Percentiles rank a stretch among this genome's conserved stretches.
Conservation (phyloP, 1,284 basidiomycete genomes). For the Papiliotrema laurentii region DNA sequence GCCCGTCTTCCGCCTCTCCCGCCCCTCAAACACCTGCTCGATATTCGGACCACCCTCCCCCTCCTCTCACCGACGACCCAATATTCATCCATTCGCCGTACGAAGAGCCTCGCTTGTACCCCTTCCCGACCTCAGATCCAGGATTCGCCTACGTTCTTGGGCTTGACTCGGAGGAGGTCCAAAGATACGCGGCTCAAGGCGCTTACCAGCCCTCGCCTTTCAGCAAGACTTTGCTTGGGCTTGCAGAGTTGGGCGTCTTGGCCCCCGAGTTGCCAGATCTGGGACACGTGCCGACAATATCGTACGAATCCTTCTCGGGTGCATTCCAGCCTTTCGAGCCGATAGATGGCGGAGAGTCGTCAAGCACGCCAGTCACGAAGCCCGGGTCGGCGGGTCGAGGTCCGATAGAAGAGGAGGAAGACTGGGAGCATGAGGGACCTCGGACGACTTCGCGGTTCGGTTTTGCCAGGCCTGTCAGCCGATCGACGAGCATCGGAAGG, state of each 20-base stretch:
- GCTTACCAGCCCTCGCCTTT: slow-evolving; percentile 39
- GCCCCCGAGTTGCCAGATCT: slow-evolving; percentile 23
- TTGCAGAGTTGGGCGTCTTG: slow-evolving; percentile 31
- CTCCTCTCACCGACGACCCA: slow-evolving; percentile 27
- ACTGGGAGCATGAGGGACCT: slow-evolving; percentile 55
- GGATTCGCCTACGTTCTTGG: slow-evolving; percentile 35
- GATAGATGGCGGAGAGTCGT: slow-evolving; percentile 7
- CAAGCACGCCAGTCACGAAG: slow-evolving; percentile 2
- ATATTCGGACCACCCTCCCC: slow-evolving; percentile 15
- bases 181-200: slow-evolving; percentile 16
- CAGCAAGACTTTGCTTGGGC: slow-evolving; percentile 26
- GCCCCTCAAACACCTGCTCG: slow-evolving; percentile 29
- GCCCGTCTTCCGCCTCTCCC: slow-evolving; percentile 33
- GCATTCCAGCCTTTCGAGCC: slow-evolving; percentile 28
- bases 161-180: slow-evolving; percentile 26
- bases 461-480: slow-evolving; percentile 62
- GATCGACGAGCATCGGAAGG: slow-evolving; percentile 8
- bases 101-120: slow-evolving; percentile 26
- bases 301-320: slow-evolving; percentile 10
- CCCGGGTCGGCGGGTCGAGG: slow-evolving; percentile 1
- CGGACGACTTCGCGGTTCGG: slow-evolving; percentile 74
- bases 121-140: slow-evolving; percentile 30
- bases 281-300: slow-evolving; percentile 5
- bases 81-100: slow-evolving; percentile 32
- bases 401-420: slow-evolving; percentile 33